A percentile compares a stretch with the other conserved stretches of the same genome.
Evolutionary conservation across 225 moss, liverwort and hornwort genomes (phyloP).

Genomic region (Takakia lepidozioides): DNA sequence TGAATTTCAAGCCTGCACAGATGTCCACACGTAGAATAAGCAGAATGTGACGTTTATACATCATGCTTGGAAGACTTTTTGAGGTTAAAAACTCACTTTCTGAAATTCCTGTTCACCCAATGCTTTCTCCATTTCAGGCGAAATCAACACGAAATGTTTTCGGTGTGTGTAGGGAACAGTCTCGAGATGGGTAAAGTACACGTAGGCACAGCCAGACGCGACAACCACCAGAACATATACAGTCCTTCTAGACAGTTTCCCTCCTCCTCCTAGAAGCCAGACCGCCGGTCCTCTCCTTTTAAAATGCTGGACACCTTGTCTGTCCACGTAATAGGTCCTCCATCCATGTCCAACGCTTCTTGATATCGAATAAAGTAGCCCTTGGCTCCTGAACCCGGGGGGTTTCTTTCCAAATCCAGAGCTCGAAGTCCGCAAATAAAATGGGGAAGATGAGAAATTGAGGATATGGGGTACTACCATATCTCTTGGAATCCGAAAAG

Average conservation of each 20-base stretch:
- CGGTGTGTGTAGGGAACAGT: slow-evolving; percentile 87
- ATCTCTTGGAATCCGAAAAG: too few species aligned
- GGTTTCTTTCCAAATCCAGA: too few species aligned
- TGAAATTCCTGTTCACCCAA: slow-evolving; percentile 69
- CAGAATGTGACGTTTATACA: too few species aligned
- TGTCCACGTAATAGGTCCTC: slow-evolving; percentile 57
- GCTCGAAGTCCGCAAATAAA: too few species aligned
- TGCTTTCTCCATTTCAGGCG: slow-evolving; percentile 51
- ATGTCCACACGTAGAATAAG: not conserved
- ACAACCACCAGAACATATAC: slow-evolving; percentile 29
- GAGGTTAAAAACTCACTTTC: slow-evolving; percentile 30
- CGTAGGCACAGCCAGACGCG: slow-evolving; percentile 33
- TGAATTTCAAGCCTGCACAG: too few species aligned
- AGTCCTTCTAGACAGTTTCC: slow-evolving; percentile 25
- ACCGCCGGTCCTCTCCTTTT: slow-evolving; percentile 63
- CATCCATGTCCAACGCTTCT: slow-evolving; percentile 15
- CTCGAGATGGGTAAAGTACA: slow-evolving; percentile 64
- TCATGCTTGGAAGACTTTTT: too few species aligned
- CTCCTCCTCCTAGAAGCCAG: slow-evolving; percentile 29
- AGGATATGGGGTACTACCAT: too few species aligned
- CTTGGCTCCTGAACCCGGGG: too few species aligned
- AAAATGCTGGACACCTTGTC: slow-evolving; percentile 70
- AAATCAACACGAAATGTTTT: slow-evolving; percentile 67
- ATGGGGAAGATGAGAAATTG: too few species aligned
- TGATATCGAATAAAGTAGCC: slow-evolving; percentile 3